These are phyloP conservation scores for Magnusiomyces suaveolens DNA, from an alignment of 1,139 yeast genomes.

Conservation along the genomic window DNA sequence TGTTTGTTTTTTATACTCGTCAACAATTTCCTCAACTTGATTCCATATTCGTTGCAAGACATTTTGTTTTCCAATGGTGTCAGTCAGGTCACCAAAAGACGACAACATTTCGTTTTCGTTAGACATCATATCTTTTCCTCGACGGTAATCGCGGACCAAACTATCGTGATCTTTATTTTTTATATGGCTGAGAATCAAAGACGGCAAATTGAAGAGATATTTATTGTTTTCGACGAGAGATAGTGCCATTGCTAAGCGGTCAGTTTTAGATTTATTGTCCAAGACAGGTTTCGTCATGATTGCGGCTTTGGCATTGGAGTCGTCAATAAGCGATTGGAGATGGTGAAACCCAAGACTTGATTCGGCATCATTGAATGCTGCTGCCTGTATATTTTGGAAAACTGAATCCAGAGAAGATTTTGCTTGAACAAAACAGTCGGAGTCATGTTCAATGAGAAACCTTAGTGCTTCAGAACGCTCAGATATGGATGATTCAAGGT, in stretches of 20 bases:
- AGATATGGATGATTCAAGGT: conserved; percentile 52
- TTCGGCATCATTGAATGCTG: conserved; percentile 34
- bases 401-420: conserved; percentile 59
- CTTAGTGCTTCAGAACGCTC: conserved; percentile 59
- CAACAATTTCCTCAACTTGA: conserved; percentile 57
- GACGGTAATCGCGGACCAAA: conserved; percentile 58
- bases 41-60: conserved; percentile 49
- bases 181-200: conserved; percentile 44
- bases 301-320: conserved; percentile 41
- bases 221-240: conserved; percentile 53
- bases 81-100: conserved; percentile 19
- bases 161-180: conserved; percentile 57
- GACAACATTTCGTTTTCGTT: conserved; percentile 17
- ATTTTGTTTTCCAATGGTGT: conserved; percentile 18
- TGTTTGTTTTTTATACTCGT: conserved; percentile 51
- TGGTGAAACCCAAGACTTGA: conserved; percentile 28
- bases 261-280: conserved; percentile 52
- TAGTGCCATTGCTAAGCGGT: conserved; percentile 49
- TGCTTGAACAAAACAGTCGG: conserved; percentile 62
- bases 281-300: conserved; percentile 67
- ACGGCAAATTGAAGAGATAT: conserved; percentile 65
- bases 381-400: conserved; percentile 40
- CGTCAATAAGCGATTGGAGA: conserved; percentile 29
- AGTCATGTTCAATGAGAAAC: conserved; percentile 61
- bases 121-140: conserved; percentile 39